phyloP scores from a whole-genome alignment of 495 filamentous ascomycete species.

The Neohortaea acidophila region DNA sequence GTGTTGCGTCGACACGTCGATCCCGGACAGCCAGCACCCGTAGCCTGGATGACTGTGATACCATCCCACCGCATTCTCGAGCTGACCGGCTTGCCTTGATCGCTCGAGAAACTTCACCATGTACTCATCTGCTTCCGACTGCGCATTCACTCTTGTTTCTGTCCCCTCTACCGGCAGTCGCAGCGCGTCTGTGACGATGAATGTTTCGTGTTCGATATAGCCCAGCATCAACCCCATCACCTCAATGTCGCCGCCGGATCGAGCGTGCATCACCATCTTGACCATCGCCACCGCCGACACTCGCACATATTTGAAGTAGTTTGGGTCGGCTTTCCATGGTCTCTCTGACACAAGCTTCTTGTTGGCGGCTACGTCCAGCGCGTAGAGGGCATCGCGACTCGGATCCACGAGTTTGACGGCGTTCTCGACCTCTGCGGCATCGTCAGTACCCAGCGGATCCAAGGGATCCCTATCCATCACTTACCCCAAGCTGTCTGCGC shows the following conservation, averaged over 20 bases:
- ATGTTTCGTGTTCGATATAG: conserved; percentile 64
- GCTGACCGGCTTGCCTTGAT: conserved; percentile 54
- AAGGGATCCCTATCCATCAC: background rate
- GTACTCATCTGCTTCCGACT: conserved; percentile 91
- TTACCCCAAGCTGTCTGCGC: conserved; percentile 16
- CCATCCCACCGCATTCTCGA: conserved; percentile 93
- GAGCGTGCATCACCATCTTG: conserved; percentile 99
- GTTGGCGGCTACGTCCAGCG: conserved; percentile 53
- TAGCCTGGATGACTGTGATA: conserved; percentile 98
- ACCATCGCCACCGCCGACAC: conserved; percentile 87
- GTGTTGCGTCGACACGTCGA: conserved; percentile 79
- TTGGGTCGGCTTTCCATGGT: conserved; percentile 69
- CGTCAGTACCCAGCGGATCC: conserved; percentile 2
- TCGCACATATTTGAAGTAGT: conserved; percentile 85
- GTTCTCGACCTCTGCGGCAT: conserved; percentile 68
- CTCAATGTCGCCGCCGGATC: conserved; percentile 79
- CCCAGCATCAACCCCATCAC: conserved; percentile 99
- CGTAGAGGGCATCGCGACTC: conserved; percentile 78
- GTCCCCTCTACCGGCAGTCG: conserved; percentile 93
- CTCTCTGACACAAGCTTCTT: conserved; percentile 41
- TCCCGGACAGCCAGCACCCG: conserved; percentile 94
- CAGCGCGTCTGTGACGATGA: conserved; percentile 91
- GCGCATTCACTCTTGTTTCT: conserved; percentile 92
- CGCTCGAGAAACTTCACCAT: conserved; percentile 70
- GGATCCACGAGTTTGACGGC: conserved; percentile 68